Evolutionary conservation across 2,329 filamentous ascomycete genomes (phyloP), one percentile per base, ranked within the genome.

Genomic region (Fusarium sp.): DNA sequence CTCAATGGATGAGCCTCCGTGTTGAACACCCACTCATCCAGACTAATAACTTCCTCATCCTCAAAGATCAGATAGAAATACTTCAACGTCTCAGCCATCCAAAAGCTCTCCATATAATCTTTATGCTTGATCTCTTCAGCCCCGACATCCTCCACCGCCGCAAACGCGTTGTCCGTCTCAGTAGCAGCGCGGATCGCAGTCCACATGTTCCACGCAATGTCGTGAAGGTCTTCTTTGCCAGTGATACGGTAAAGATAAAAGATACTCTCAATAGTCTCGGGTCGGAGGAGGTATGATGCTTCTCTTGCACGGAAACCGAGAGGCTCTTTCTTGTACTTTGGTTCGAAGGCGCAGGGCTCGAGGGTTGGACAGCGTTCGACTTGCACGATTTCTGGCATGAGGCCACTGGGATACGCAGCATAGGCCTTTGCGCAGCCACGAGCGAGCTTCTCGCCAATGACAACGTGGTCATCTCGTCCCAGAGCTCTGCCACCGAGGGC

Each of bases 171-270:
- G 6, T 85, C 82, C 0, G 92, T 90, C 41, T 86, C 85, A 7
- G 92, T 92, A 74, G 89, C 84, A 71, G 85, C 84, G 56, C 89
- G 84, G 33, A 94, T 86, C 3, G 89, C 86, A 54, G 87, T 80
- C 80, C 94, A 94, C 92, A 95, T 94, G 49, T 85, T 84, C 92
- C 93, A 94, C 3, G 92, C 93, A 76, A 90, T 90, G 54, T 92
- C 87, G 66, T 89, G 89, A 84, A 90, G 92, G 48, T 86, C 84
- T 3, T 85, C 75, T 68, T 93, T 89, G n/a, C 92, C 93, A 0
- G 92, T 94, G 60, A 94, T 85, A 56, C 93, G 89, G 80, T 92
- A 94, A 85, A 96, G 89, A 79, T 94, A 89, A 81, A 94, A 96
- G 9, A 96, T 89, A 20, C 90, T 93, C 83, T 96, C 93, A 61